Evolutionary conservation across 208 protist genomes (phyloP), one percentile per base, ranked within the genome.

Genomic region (Leishmania mexicana): DNA sequence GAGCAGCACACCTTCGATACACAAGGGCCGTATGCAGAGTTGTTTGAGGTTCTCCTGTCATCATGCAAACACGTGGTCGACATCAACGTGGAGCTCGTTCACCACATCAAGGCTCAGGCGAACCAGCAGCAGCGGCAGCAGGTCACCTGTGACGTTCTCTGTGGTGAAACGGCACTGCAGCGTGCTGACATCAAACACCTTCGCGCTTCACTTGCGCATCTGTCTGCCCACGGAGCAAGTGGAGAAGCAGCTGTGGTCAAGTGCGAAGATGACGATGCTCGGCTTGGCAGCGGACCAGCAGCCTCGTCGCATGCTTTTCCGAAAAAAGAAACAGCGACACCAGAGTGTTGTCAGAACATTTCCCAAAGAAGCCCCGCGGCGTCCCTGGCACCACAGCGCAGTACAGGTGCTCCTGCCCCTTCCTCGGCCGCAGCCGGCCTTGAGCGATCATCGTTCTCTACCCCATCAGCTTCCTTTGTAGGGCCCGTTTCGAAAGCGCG

Each of bases 1-100:
- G 84, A 92, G 60, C 77, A 85, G 6, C 89, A 94, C 81, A 86
- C 76, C 58, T 96, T 96, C 88, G 93, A 96, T 79, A 93, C 91
- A 5, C 82, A 86, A 58, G 93, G 93, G 28, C 89, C 89, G 6
- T 93, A 94, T 78, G 89, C 86, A 8, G 93, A 96, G 62, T 75
- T 96, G 11, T 93, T 96, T 71, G 86, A 84, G 21, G 89, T 94
- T 17, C 76, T 96, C 5, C 85, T 96, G 47, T 90, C 89, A 31
- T 91, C 89, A 3, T 89, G 85, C 60, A 90, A 89, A 31, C 89
- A 94, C 60, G 67, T 96, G 13, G 87, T 96, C 31, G 89, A 93
- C 72, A 72, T 88, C 68, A 85, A 79, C 75, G 54, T 54, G 54
- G 35, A 62, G 13, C 81, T 85, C 24, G 76, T 81, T 28, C 76